Evolutionary conservation across 2,329 filamentous ascomycete species (phyloP).

Genomic region (Pseudopyricularia cyperi): DNA sequence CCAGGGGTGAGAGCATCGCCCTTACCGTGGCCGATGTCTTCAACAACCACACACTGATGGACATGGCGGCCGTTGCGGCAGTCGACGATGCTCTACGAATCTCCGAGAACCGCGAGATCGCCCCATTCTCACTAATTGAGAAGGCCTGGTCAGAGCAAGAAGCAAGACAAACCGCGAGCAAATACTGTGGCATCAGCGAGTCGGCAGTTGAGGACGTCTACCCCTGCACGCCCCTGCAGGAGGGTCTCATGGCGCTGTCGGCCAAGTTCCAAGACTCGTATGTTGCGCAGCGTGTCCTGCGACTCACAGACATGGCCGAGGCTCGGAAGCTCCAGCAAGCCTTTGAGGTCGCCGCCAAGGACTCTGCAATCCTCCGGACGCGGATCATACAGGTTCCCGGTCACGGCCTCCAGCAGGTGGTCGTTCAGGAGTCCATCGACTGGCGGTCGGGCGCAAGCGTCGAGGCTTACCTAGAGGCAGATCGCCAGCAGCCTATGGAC

Average conservation of each 20-base stretch:
- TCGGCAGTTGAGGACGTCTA: constrained; percentile 34
- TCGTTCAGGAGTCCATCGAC: constrained; percentile 25
- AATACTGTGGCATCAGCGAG: constrained; percentile 11
- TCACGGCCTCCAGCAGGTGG: constrained; percentile 31
- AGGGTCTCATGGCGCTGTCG: constrained; percentile 39
- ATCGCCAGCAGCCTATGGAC: constrained; percentile 26
- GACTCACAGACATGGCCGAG: constrained; percentile 21
- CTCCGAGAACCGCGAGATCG: not conserved
- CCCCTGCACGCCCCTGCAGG: constrained; percentile 40
- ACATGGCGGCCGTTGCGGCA: constrained; percentile 24
- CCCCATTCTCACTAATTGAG: constrained; percentile 13
- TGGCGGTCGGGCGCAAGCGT: constrained; percentile 20
- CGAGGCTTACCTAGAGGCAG: constrained; percentile 24
- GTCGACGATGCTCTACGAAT: constrained; percentile 9
- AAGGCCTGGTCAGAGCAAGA: not conserved
- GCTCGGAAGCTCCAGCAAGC: constrained; percentile 26
- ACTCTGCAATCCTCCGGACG: constrained; percentile 31
- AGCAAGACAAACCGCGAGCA: constrained; percentile 6
- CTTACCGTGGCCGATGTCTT: constrained; percentile 33
- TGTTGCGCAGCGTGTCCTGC: constrained; percentile 34
- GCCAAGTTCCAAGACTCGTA: constrained; percentile 37
- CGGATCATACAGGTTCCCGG: constrained; percentile 32
- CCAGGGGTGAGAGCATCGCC: constrained; percentile 22
- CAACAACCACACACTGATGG: constrained; percentile 25
- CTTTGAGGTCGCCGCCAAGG: constrained; percentile 23